phyloP scores from a whole-genome alignment of 306 rosid species.

The Acacia confusa region DNA sequence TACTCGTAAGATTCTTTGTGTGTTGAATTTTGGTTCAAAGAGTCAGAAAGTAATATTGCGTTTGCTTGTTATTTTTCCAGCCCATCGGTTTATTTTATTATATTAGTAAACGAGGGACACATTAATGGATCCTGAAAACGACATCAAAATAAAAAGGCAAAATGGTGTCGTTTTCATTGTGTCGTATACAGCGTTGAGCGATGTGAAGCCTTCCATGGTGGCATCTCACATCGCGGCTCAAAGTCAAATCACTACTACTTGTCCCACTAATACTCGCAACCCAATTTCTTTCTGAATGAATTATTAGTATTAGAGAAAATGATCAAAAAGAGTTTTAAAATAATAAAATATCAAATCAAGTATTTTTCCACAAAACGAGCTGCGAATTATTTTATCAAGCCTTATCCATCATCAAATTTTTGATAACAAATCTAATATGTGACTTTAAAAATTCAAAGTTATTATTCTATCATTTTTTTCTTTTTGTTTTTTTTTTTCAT shows the following conservation, averaged over 20 bases:
- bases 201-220: neutral
- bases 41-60: neutral
- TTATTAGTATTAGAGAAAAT: too few relatives aligned
- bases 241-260: neutral
- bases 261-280: neutral
- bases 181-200: neutral
- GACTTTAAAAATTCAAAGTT: too few relatives aligned
- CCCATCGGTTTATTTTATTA: neutral
- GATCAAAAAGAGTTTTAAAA: too few relatives aligned
- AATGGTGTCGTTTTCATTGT: neutral
- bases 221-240: neutral
- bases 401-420: accelerated
- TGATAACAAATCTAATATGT: too few relatives aligned
- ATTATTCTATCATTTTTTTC: too few relatives aligned
- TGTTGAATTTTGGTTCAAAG: neutral
- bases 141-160: neutral
- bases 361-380: too few relatives aligned
- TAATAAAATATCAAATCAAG: too few relatives aligned
- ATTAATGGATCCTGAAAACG: neutral
- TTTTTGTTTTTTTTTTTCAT: too few relatives aligned
- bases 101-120: neutral
- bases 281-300: neutral
- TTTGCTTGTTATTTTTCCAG: neutral
- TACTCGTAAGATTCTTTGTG: neutral
- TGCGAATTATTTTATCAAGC: too few relatives aligned